A percentile compares a stretch with the other conserved stretches of the same genome.
phyloP scores from a whole-genome alignment of 768 basidiomycete genomes.

The Suillus clintonianus region DNA sequence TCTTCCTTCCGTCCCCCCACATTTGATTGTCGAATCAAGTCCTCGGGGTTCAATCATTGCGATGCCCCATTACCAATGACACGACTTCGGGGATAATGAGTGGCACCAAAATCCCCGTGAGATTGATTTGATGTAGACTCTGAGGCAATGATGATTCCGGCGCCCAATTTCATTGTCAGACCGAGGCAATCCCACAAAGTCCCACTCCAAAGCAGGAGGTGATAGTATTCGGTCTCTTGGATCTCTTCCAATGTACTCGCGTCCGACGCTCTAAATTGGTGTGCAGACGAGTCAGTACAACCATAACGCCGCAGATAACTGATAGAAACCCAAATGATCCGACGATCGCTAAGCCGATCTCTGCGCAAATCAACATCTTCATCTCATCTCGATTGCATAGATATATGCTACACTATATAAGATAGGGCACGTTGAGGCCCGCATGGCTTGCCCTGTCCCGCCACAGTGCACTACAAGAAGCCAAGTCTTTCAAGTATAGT shows the following conservation, averaged over 20 bases:
- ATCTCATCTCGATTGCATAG: slow-evolving; percentile 6
- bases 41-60: not conserved
- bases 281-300: not conserved
- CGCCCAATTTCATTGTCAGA: not conserved
- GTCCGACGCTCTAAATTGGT: not conserved
- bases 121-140: not conserved
- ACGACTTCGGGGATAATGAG: too few species aligned
- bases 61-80: too few species aligned
- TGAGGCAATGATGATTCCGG: not conserved
- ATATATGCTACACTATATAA: slow-evolving; percentile 3
- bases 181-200: not conserved
- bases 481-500: slow-evolving; percentile 16
- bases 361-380: not conserved
- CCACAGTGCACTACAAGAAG: slow-evolving; percentile 13
- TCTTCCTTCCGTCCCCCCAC: not conserved
- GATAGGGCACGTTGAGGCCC: slow-evolving; percentile 42
- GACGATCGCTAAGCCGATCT: not conserved
- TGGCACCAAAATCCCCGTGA: not conserved
- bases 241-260: not conserved
- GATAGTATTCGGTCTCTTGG: not conserved
- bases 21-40: not conserved
- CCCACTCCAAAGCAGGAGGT: not conserved
- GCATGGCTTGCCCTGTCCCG: slow-evolving; percentile 13
- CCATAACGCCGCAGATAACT: too few species aligned
- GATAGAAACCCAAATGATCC: too few species aligned